Evolutionary conservation across 306 rosid species (phyloP), one percentile per base, ranked within the genome.

Genomic region (Pueraria montana): DNA sequence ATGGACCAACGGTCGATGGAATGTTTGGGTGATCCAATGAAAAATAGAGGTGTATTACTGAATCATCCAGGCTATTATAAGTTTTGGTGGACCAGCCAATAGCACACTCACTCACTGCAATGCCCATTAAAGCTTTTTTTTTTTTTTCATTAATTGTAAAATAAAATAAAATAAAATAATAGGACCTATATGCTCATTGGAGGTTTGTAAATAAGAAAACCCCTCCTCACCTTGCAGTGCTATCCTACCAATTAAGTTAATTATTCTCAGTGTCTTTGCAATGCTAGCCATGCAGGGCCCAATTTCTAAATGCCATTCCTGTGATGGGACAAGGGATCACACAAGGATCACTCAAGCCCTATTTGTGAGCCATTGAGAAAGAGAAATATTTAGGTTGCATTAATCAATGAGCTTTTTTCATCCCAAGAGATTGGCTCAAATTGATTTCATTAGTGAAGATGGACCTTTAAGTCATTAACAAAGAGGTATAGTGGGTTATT

Each of bases 251-350:
- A 72, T 85, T 77, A 78, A 14, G 6, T 78, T 83, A 56, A 79
- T 80, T 58, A 82, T 80, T 77, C 56, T 62, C 4, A 10, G 10
- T 86, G 90, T 83, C 80, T 80, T 69, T 61, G 56, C 48, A 69
- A 58, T 52, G 21, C 77, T 72, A 73, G 64, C 78, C 81, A 85
- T 17, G 74, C 12, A 72, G 75, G 89, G 83, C 80, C 87, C 86
- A 76, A 65, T 2, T 8, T 66, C 49, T 86, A 48, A 84, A 84
- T 84, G 83, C 78, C 53, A 62, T 53, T 70, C 40, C 45, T 65
- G 2, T 87, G 90, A 91, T 83, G 88, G 87, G 90, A 91, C 91
- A 84, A 82, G 78, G 86, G 74, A 73, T 67, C 74, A 59, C 75
- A 81, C 61, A 65, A 78, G 85, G 76, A 82, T 90, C 93, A 88